Evolutionary conservation across 2,329 filamentous ascomycete genomes (phyloP).

Genomic region (Trichoderma lentiforme): DNA sequence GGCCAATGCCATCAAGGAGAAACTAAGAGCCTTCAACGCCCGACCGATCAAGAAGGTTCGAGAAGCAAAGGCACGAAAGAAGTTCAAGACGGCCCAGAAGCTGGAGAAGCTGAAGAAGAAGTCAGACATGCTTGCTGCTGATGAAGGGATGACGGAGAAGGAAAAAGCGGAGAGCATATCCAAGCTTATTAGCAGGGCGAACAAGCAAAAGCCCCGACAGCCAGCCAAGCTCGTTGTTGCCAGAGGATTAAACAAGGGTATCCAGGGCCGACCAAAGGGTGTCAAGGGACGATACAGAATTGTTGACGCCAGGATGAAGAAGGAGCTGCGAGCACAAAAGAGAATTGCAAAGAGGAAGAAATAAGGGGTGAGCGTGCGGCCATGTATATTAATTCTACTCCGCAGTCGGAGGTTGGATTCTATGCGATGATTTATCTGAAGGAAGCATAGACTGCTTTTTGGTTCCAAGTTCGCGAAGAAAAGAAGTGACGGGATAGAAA

Average conservation of each 20-base stretch:
- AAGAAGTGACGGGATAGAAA: slow-evolving; percentile 60
- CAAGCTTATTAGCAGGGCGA: slow-evolving; percentile 76
- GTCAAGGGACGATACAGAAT: slow-evolving; percentile 98
- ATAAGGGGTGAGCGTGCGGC: slow-evolving; percentile 25
- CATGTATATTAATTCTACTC: background rate
- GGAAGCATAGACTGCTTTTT: background rate
- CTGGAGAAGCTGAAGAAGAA: slow-evolving; percentile 97
- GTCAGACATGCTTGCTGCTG: slow-evolving; percentile 81
- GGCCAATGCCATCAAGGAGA: slow-evolving; percentile 89
- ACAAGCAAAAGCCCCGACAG: slow-evolving; percentile 80
- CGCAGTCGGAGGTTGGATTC: background rate
- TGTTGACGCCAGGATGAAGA: slow-evolving; percentile 93
- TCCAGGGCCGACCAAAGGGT: slow-evolving; percentile 81
- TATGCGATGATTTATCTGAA: background rate
- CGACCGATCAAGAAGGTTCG: slow-evolving; percentile 98
- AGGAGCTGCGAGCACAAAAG: slow-evolving; percentile 88
- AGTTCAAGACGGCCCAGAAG: slow-evolving; percentile 85
- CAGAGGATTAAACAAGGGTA: slow-evolving; percentile 75
- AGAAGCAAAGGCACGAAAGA: slow-evolving; percentile 95
- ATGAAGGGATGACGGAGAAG: slow-evolving; percentile 90
- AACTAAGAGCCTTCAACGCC: slow-evolving; percentile 86
- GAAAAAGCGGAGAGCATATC: slow-evolving; percentile 87
- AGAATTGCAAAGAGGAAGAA: slow-evolving; percentile 69
- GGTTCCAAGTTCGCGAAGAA: slow-evolving; percentile 43
- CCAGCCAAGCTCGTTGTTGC: slow-evolving; percentile 88